These are phyloP conservation scores for Pseudogymnoascus sp. DNA, from an alignment of 2,329 filamentous ascomycete genomes.

Conservation along the genomic window DNA sequence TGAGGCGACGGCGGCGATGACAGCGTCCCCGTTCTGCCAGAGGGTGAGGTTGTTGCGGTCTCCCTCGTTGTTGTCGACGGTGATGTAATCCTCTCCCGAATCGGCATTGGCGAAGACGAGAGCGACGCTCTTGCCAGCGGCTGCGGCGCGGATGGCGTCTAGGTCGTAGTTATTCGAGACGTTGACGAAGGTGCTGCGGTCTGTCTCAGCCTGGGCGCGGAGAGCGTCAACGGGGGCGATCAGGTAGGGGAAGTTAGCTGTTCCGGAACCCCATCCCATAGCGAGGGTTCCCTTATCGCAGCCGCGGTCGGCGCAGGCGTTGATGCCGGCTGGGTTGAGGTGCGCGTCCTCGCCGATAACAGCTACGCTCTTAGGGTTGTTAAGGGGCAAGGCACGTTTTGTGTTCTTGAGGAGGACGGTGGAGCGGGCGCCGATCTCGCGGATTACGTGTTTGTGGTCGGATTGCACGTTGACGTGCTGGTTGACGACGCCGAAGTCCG, in stretches of 20 bases:
- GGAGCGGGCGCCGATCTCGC: constrained; percentile 68
- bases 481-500: constrained; percentile 62
- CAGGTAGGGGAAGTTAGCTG: constrained; percentile 65
- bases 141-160: constrained; percentile 50
- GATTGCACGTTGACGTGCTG: constrained; percentile 74
- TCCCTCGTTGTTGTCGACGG: constrained; percentile 71
- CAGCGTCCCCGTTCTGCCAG: constrained; percentile 71
- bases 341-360: constrained; percentile 80
- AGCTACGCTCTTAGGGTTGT: constrained; percentile 64
- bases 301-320: constrained; percentile 55
- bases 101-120: constrained; percentile 88
- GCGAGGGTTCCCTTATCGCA: constrained; percentile 54
- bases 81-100: constrained; percentile 80
- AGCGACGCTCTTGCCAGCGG: constrained; percentile 56
- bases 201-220: constrained; percentile 50
- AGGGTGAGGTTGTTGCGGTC: constrained; percentile 90
- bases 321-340: constrained; percentile 64
- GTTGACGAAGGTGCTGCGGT: constrained; percentile 53
- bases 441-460: constrained; percentile 64
- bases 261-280: constrained; percentile 74
- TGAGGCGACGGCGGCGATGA: constrained; percentile 73
- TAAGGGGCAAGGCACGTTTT: constrained; percentile 63
- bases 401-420: constrained; percentile 86
- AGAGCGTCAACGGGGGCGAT: constrained; percentile 66
- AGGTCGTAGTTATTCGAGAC: constrained; percentile 52